These are phyloP conservation scores for Cyclotella baltica DNA, from an alignment of 108 stramenopile genomes.

Conservation along the genomic window DNA sequence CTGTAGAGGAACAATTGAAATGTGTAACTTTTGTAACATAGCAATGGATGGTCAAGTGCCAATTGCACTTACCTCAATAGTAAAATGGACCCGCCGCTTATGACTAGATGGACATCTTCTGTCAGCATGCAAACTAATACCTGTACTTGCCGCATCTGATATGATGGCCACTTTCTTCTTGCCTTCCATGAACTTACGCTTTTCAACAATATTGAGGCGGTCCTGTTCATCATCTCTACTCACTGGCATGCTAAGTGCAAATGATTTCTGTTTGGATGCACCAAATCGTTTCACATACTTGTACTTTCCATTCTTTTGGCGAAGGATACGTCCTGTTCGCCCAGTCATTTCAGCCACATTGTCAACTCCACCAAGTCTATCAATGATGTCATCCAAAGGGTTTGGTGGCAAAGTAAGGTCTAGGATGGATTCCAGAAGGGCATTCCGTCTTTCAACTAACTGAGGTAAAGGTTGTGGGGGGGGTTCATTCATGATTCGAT, in stretches of 20 bases:
- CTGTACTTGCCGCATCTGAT: constrained; percentile 86
- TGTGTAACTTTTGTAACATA: not conserved
- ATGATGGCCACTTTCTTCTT: constrained; percentile 85
- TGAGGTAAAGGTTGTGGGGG: constrained; percentile 56
- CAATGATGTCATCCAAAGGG: constrained; percentile 76
- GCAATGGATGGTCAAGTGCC: not conserved
- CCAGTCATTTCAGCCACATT: constrained; percentile 90
- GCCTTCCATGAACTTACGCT: constrained; percentile 71
- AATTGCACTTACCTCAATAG: constrained; percentile 53
- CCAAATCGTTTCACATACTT: constrained; percentile 55
- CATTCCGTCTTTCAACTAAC: constrained; percentile 41
- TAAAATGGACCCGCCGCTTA: constrained; percentile 78
- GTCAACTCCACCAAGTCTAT: constrained; percentile 70
- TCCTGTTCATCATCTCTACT: constrained; percentile 51
- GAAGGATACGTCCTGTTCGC: constrained; percentile 68
- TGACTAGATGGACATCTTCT: constrained; percentile 41
- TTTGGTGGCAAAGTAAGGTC: constrained; percentile 65
- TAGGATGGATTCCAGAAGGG: constrained; percentile 34
- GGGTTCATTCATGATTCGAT: constrained; percentile 43
- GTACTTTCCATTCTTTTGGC: constrained; percentile 42
- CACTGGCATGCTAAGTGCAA: constrained; percentile 31
- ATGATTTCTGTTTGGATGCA: constrained; percentile 27
- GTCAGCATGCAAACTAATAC: constrained; percentile 71
- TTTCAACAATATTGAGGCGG: constrained; percentile 77
- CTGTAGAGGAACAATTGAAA: too few relatives aligned